Evolutionary conservation across 2,329 filamentous ascomycete genomes (phyloP).

Genomic region (Monascus ruber): DNA sequence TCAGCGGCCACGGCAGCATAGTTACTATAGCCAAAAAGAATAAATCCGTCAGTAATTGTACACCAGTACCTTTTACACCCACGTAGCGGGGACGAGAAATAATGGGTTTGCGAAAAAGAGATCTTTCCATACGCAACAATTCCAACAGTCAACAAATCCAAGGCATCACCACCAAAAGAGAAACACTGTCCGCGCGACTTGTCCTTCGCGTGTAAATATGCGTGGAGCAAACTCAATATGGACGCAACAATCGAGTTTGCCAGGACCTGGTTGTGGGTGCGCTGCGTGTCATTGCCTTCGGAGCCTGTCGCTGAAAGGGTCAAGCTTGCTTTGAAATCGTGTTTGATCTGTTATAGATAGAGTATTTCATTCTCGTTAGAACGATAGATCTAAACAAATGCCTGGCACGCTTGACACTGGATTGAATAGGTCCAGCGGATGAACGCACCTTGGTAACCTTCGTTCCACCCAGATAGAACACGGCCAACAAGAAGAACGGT

Average conservation of each 20-base stretch:
- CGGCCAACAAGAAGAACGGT: constrained; percentile 71
- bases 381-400: not conserved
- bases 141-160: constrained; percentile 29
- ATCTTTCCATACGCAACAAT: constrained; percentile 26
- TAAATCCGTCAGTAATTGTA: not conserved
- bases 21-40: constrained; percentile 38
- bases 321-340: constrained; percentile 69
- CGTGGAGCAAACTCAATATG: constrained; percentile 46
- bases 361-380: not conserved
- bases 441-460: constrained; percentile 61
- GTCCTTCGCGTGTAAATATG: constrained; percentile 27
- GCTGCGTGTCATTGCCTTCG: constrained; percentile 63
- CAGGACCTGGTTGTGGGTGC: constrained; percentile 79
- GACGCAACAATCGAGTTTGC: constrained; percentile 78
- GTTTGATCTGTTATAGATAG: constrained; percentile 54
- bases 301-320: constrained; percentile 66
- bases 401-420: too few species aligned
- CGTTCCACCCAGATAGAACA: constrained; percentile 82
- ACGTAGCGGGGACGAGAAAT: not conserved
- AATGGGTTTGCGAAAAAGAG: not conserved
- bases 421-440: too few species aligned
- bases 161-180: constrained; percentile 17
- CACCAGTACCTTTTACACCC: too few species aligned
- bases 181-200: constrained; percentile 24
- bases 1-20: constrained; percentile 89